phyloP scores from a whole-genome alignment of 257 asterid species.

The Misopates orontium region DNA sequence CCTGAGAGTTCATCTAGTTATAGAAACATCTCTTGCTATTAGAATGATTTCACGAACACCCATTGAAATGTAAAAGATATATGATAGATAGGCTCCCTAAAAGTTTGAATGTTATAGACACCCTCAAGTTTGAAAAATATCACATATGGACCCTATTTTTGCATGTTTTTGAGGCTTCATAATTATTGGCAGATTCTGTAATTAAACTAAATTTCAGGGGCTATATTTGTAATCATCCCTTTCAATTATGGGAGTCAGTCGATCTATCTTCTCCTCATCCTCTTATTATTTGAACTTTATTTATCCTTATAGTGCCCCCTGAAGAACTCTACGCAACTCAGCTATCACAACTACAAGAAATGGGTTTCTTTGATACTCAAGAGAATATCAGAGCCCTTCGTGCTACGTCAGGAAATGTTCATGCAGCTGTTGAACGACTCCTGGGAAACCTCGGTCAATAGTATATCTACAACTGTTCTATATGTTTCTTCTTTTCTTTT shows the following conservation, averaged over 20 bases:
- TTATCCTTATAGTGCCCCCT: slow-evolving; percentile 45
- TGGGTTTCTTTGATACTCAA: slow-evolving; percentile 62
- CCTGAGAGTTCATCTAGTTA: too few species aligned
- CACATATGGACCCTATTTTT: too few species aligned
- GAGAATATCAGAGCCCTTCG: slow-evolving; percentile 57
- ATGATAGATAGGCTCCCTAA: too few species aligned
- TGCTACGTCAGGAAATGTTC: slow-evolving; percentile 59
- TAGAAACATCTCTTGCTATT: background rate
- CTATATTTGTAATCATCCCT: too few species aligned
- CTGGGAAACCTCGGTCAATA: slow-evolving; percentile 50
- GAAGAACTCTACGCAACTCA: slow-evolving; percentile 64
- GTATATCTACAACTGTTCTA: slow-evolving; percentile 15
- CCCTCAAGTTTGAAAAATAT: too few species aligned
- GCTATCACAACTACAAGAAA: slow-evolving; percentile 59
- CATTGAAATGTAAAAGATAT: background rate
- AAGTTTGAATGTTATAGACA: too few species aligned
- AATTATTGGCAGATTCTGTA: too few species aligned
- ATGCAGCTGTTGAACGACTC: slow-evolving; percentile 65
- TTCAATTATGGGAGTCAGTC: background rate
- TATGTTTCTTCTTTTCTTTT: background rate
- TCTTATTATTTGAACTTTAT: slow-evolving; percentile 2
- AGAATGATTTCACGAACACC: background rate
- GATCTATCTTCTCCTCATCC: background rate
- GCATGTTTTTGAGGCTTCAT: too few species aligned
- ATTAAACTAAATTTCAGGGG: too few species aligned